phyloP scores from a whole-genome alignment of 2,329 filamentous ascomycete genomes.

The Colletotrichum higginsianum region DNA sequence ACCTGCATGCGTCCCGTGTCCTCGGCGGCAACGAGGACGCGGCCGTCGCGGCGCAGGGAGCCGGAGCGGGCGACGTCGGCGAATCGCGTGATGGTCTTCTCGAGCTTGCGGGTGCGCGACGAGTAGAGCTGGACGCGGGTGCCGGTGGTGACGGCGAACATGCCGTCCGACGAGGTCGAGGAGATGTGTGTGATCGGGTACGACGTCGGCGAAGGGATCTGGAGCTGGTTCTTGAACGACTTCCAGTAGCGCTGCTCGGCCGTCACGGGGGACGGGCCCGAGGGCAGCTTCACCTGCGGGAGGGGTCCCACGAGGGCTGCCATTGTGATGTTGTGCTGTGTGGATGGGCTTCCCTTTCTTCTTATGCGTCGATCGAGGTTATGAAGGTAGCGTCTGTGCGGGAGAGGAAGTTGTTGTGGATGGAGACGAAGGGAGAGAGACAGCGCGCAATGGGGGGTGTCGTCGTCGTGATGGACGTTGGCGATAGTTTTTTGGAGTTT shows the following conservation, averaged over 20 bases:
- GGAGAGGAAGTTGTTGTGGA: not conserved
- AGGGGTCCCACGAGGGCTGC: constrained; percentile 88
- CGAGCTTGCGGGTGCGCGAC: constrained; percentile 88
- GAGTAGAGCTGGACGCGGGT: constrained; percentile 95
- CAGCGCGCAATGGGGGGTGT: constrained; percentile 22
- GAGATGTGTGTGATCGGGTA: constrained; percentile 94
- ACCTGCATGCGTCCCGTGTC: constrained; percentile 94
- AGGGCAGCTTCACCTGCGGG: constrained; percentile 85
- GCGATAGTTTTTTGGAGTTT: constrained; percentile 38
- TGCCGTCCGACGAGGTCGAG: constrained; percentile 72
- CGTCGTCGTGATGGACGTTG: constrained; percentile 36
- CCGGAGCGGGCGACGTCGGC: constrained; percentile 92
- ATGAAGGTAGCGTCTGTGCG: too few species aligned
- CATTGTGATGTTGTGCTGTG: constrained; percentile 66
- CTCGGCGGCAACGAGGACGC: constrained; percentile 91
- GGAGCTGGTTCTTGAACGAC: constrained; percentile 91
- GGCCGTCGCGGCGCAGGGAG: constrained; percentile 89
- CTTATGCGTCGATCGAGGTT: not conserved
- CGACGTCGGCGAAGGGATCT: constrained; percentile 91
- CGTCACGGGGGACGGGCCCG: constrained; percentile 85
- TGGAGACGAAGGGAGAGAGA: too few species aligned
- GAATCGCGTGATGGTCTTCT: constrained; percentile 96
- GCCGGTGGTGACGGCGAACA: constrained; percentile 95
- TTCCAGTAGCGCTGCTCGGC: constrained; percentile 98
- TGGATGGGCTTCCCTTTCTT: not conserved